phyloP scores from a whole-genome alignment of 202 grass and related monocot genomes.

The Eragrostis tef region DNA sequence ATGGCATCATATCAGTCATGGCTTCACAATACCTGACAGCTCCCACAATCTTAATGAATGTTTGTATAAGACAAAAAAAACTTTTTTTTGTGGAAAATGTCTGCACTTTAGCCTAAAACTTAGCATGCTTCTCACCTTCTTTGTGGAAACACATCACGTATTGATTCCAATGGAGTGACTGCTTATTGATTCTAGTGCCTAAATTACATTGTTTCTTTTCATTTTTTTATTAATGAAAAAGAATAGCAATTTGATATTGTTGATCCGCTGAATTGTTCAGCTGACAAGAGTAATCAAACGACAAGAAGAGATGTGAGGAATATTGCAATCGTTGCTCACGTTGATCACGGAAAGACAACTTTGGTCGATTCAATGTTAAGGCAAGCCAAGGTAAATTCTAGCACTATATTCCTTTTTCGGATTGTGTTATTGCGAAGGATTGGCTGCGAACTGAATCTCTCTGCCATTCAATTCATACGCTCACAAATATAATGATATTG shows the following conservation, averaged over 20 bases:
- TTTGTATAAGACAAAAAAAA: neutral
- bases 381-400: slow-evolving; percentile 83
- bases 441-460: slow-evolving; percentile 14
- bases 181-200: neutral
- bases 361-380: slow-evolving; percentile 95
- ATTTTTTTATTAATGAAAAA: slow-evolving; percentile 5
- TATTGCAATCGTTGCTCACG: slow-evolving; percentile 97
- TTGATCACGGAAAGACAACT: slow-evolving; percentile 98
- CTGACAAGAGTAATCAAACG: slow-evolving; percentile 54
- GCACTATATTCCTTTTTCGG: neutral
- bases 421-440: slow-evolving; percentile 12
- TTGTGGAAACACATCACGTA: slow-evolving; percentile 16
- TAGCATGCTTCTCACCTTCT: neutral
- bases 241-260: slow-evolving; percentile 26
- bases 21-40: neutral
- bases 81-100: neutral
- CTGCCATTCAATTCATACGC: neutral
- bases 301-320: slow-evolving; percentile 97
- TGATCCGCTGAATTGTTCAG: slow-evolving; percentile 46
- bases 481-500: slow-evolving; percentile 14
- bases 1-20: neutral
- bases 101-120: neutral
- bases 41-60: neutral
- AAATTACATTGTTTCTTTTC: neutral
- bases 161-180: neutral